Conservation (phyloP, 345 rosid species). For the Murraya paniculata region DNA sequence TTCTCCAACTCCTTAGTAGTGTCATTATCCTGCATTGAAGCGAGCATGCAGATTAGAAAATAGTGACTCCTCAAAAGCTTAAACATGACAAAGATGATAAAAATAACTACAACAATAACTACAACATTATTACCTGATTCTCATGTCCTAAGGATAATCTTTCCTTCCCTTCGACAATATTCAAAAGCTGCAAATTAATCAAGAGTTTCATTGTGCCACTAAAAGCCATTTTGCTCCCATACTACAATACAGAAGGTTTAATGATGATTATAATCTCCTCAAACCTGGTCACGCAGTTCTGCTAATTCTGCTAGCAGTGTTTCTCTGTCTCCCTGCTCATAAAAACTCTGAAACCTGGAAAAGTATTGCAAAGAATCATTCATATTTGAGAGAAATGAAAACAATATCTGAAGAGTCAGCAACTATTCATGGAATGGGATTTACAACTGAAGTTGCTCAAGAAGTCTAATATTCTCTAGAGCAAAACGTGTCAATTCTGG, state of each 20-base stretch:
- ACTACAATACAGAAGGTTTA: not conserved
- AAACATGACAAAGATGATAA: slow-evolving; percentile 13
- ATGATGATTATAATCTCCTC: slow-evolving; percentile 6
- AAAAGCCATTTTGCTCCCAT: not conserved
- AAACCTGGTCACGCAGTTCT: slow-evolving; percentile 74
- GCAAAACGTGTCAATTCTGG: slow-evolving; percentile 61
- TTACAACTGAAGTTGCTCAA: slow-evolving; percentile 70
- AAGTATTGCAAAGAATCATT: slow-evolving; percentile 11
- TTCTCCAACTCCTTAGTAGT: slow-evolving; percentile 56
- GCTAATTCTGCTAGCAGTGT: slow-evolving; percentile 60
- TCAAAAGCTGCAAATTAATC: slow-evolving; percentile 46
- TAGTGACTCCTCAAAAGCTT: slow-evolving; percentile 1
- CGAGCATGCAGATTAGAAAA: slow-evolving; percentile 21
- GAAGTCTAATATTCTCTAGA: slow-evolving; percentile 63
- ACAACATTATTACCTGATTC: slow-evolving; percentile 38
- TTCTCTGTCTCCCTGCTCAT: slow-evolving; percentile 72
- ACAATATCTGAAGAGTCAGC: slow-evolving; percentile 18
- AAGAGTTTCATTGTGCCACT: slow-evolving; percentile 7
- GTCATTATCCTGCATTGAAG: slow-evolving; percentile 45
- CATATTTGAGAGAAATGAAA: not conserved
- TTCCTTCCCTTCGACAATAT: slow-evolving; percentile 43
- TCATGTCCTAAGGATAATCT: slow-evolving; percentile 24
- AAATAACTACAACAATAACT: not conserved
- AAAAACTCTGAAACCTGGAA: slow-evolving; percentile 64
- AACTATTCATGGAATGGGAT: slow-evolving; percentile 18